These are phyloP conservation scores for Rutstroemia sp. DNA, from an alignment of 2,329 filamentous ascomycete species.

Conservation along the genomic window DNA sequence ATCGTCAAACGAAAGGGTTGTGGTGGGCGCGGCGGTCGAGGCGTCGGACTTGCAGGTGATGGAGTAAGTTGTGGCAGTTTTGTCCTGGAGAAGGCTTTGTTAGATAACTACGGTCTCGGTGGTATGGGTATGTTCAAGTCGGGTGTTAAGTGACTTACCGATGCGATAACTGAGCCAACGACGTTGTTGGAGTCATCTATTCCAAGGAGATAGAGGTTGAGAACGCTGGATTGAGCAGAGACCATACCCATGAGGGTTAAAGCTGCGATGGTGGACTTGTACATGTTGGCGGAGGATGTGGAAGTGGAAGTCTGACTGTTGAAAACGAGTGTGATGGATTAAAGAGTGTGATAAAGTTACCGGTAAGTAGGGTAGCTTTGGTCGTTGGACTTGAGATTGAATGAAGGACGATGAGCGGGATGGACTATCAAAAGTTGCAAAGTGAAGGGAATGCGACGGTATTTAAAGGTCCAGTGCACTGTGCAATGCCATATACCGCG, in stretches of 20 bases:
- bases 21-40: constrained; percentile 12
- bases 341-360: no score
- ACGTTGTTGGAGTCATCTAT: background rate
- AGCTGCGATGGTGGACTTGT: background rate
- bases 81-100: constrained; percentile 9
- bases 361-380: background rate
- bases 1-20: constrained; percentile 8
- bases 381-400: background rate
- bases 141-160: background rate
- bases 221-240: background rate
- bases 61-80: constrained; percentile 9
- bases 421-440: no score
- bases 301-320: background rate
- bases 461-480: no score
- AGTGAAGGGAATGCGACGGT: no score
- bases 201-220: constrained; percentile 1
- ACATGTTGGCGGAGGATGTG: constrained; percentile 2
- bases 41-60: background rate
- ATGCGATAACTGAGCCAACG: constrained; percentile 8
- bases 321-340: background rate
- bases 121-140: background rate
- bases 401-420: no score
- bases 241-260: constrained; percentile 3
- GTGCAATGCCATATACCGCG: no score
- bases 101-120: background rate